These are phyloP conservation scores for Protomyces macrosporus DNA, from an alignment of 1,139 yeast genomes.

Conservation along the genomic window DNA sequence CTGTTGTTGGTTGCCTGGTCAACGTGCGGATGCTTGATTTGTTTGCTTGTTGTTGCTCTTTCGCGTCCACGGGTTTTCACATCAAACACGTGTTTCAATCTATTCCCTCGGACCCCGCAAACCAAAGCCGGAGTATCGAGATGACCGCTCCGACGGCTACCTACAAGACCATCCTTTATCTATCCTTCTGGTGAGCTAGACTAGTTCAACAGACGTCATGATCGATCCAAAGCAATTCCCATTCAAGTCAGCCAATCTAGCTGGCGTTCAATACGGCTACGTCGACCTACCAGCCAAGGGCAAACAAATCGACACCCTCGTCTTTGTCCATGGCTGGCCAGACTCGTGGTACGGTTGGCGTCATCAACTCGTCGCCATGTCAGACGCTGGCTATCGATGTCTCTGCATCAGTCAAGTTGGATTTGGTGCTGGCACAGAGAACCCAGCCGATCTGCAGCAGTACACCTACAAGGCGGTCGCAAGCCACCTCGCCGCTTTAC, in stretches of 20 bases:
- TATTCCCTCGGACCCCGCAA: no score
- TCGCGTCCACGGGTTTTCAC: neutral
- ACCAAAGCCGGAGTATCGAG: no score
- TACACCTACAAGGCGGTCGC: constrained; percentile 19
- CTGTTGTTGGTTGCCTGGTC: neutral
- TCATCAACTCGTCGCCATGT: constrained; percentile 6
- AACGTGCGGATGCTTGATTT: neutral
- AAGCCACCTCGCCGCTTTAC: constrained; percentile 1
- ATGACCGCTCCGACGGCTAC: no score
- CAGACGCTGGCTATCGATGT: constrained; percentile 7
- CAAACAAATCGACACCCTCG: constrained; percentile 11
- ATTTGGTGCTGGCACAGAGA: constrained; percentile 17
- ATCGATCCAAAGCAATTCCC: constrained; percentile 15
- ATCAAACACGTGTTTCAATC: neutral
- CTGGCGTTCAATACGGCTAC: constrained; percentile 16
- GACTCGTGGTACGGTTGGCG: constrained; percentile 26
- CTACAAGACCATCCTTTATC: no score
- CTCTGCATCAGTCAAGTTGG: constrained; percentile 23
- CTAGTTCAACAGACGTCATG: neutral
- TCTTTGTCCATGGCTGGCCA: constrained; percentile 23
- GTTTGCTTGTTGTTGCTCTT: neutral
- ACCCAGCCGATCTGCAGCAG: constrained; percentile 3
- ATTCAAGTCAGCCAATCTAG: constrained; percentile 6
- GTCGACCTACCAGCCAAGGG: constrained; percentile 15
- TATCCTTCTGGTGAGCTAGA: no score